Evolutionary conservation across 129 eudicot genomes (phyloP).

Genomic region (Pulicaria dysenterica): DNA sequence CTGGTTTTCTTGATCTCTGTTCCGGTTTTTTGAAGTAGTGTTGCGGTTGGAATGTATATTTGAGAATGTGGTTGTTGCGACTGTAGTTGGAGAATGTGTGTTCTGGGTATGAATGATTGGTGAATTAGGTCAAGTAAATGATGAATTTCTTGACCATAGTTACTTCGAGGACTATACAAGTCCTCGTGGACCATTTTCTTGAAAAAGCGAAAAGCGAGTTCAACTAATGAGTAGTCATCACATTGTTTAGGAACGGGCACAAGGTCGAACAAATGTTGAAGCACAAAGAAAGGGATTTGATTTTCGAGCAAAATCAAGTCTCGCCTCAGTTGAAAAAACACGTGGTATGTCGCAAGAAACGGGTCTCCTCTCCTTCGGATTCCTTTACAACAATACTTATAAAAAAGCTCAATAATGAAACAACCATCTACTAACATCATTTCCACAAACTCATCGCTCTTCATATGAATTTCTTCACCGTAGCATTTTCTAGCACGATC

Average conservation of each 20-base stretch:
- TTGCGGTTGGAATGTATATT: constrained; percentile 20
- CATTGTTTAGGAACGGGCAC: constrained; percentile 58
- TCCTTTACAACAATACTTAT: constrained; percentile 43
- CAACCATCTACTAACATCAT: constrained; percentile 67
- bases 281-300: constrained; percentile 71
- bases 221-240: constrained; percentile 33
- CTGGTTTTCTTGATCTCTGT: constrained; percentile 32
- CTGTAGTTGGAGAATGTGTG: constrained; percentile 15
- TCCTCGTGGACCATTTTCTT: constrained; percentile 49
- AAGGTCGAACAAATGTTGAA: constrained; percentile 51
- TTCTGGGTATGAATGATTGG: constrained; percentile 55
- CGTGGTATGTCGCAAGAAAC: constrained; percentile 35
- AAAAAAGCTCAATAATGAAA: constrained; percentile 70
- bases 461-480: constrained; percentile 31
- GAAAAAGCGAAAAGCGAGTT: constrained; percentile 57
- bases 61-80: constrained; percentile 2
- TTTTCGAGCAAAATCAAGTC: constrained; percentile 71
- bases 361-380: constrained; percentile 66
- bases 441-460: constrained; percentile 50
- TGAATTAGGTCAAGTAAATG: constrained; percentile 71
- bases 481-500: constrained; percentile 61
- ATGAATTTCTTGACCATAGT: constrained; percentile 40
- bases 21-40: constrained; percentile 35
- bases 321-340: constrained; percentile 39
- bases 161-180: constrained; percentile 29